Conservation (phyloP, 768 basidiomycete genomes). For the Russula abietina region DNA sequence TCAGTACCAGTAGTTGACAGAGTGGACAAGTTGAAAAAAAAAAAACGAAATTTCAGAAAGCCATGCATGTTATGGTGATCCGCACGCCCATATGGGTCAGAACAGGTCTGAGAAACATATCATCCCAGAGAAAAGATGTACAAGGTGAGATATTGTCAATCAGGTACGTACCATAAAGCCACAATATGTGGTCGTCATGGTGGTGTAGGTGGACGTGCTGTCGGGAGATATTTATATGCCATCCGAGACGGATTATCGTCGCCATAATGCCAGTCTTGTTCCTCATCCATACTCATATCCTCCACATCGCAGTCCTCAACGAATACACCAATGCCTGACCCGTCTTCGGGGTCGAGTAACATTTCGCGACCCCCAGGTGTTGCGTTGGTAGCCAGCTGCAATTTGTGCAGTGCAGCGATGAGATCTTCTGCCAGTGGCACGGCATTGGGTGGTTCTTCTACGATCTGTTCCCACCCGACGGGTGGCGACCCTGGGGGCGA, state of each 20-base stretch:
- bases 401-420: conserved; percentile 64
- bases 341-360: conserved; percentile 62
- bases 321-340: conserved; percentile 68
- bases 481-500: conserved; percentile 98
- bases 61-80: conserved; percentile 50
- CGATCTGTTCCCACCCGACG: conserved; percentile 89
- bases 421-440: conserved; percentile 84
- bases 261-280: conserved; percentile 57
- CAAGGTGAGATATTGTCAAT: not conserved
- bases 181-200: conserved; percentile 24
- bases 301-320: conserved; percentile 64
- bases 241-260: conserved; percentile 40
- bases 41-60: conserved; percentile 43
- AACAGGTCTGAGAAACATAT: conserved; percentile 70
- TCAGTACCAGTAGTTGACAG: conserved; percentile 12
- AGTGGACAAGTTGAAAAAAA: conserved; percentile 16
- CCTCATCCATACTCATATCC: conserved; percentile 30
- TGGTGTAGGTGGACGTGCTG: conserved; percentile 50
- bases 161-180: conserved; percentile 23
- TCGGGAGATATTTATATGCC: conserved; percentile 48
- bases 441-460: conserved; percentile 85
- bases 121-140: conserved; percentile 42
- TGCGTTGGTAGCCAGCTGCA: conserved; percentile 45
- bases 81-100: conserved; percentile 50
- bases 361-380: conserved; percentile 42